These are phyloP conservation scores for Ceratobasidium sp. DNA, from an alignment of 1,284 basidiomycete genomes.

Conservation along the genomic window DNA sequence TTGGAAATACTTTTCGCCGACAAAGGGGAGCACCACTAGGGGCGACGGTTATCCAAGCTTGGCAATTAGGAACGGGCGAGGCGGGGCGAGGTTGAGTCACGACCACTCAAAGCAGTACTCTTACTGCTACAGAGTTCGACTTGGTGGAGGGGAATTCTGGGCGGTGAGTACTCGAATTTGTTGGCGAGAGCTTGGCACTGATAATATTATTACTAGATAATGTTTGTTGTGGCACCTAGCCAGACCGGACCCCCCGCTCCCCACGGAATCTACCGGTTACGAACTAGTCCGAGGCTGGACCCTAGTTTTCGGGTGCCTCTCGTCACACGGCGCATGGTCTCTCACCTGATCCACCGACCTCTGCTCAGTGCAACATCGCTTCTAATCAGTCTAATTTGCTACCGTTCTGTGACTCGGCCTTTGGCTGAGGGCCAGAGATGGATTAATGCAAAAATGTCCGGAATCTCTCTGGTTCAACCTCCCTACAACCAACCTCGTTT, in stretches of 20 bases:
- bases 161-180: conserved; percentile 62
- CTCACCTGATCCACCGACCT: too few species aligned
- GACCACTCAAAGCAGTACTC: conserved; percentile 84
- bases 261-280: conserved; percentile 73
- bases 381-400: too few species aligned
- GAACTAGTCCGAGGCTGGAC: conserved; percentile 85
- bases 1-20: conserved; percentile 76
- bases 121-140: conserved; percentile 83
- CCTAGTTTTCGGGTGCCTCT: too few species aligned
- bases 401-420: too few species aligned
- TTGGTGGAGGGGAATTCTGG: conserved; percentile 82
- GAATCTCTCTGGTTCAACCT: too few species aligned
- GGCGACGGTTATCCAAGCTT: conserved; percentile 30
- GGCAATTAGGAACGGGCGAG: conserved; percentile 78
- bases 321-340: conserved; percentile 87
- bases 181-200: too few species aligned
- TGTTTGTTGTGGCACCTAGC: conserved; percentile 84
- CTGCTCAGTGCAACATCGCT: too few species aligned
- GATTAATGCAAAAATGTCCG: too few species aligned
- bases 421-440: too few species aligned
- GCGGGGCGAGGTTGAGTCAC: conserved; percentile 79
- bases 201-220: conserved; percentile 62
- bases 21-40: conserved; percentile 63
- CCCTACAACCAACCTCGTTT: too few species aligned
- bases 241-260: conserved; percentile 82